A percentile compares a stretch with the other conserved stretches of the same genome.
Conservation (phyloP, 352 stramenopile species). For the Globisporangium abappressorium region DNA sequence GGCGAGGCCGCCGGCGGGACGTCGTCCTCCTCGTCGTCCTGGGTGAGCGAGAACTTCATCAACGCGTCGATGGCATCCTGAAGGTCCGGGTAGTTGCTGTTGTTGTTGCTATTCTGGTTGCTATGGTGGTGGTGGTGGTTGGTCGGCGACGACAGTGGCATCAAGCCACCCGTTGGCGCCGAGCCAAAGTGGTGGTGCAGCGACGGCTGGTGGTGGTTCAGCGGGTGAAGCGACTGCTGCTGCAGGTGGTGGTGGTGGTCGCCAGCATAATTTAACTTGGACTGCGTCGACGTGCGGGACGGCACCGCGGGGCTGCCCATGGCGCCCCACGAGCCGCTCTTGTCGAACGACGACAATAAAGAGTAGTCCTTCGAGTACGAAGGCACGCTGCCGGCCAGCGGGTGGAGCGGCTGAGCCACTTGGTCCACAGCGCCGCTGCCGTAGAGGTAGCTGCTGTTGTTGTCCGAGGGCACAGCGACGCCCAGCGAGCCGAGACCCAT, state of each 20-base stretch:
- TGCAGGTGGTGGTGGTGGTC: conserved; percentile 20
- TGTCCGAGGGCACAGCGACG: conserved; percentile 29
- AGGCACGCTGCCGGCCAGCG: conserved; percentile 25
- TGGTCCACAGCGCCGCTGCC: conserved; percentile 21
- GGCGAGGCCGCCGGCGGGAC: conserved; percentile 9
- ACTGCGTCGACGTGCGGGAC: conserved; percentile 16
- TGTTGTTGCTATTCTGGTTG: conserved; percentile 11
- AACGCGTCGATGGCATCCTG: conserved; percentile 86
- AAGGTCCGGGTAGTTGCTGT: conserved; percentile 58
- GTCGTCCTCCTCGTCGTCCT: conserved; percentile 44
- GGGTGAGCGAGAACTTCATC: conserved; percentile 82
- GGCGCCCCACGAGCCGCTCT: conserved; percentile 38
- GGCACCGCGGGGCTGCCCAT: conserved; percentile 24
- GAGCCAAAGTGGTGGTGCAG: background rate
- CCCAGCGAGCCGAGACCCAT: conserved; percentile 25
- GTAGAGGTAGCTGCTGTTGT: conserved; percentile 35
- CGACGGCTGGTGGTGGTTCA: conserved; percentile 4
- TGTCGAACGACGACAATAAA: conserved; percentile 59
- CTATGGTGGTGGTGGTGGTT: conserved; percentile 13
- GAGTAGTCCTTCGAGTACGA: conserved; percentile 66
- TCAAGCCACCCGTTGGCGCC: conserved; percentile 19
- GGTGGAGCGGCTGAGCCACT: conserved; percentile 26
- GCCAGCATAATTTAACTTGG: conserved; percentile 55
- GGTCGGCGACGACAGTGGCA: conserved; percentile 18
- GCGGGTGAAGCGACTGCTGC: conserved; percentile 12